Evolutionary conservation across 2,329 filamentous ascomycete genomes (phyloP), one percentile per base, ranked within the genome.

Genomic region (Boeremia lycopersici): DNA sequence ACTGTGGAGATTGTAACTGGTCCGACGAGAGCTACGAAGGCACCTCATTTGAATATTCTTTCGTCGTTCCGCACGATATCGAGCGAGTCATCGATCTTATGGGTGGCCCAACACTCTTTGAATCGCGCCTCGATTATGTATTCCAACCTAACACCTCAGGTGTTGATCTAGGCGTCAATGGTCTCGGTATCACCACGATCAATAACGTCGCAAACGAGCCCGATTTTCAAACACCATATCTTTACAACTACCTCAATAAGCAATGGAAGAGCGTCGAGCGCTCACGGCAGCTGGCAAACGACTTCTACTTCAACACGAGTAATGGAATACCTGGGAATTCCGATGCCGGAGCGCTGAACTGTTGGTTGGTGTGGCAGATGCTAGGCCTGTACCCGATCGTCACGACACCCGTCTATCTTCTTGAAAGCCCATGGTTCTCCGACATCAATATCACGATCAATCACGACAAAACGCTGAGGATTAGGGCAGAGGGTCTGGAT

Each of bases 321-420:
- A 72, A 74, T 29, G 78, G 79, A 0, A 75, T 79, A 1, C 78
- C 78, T 0, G 79, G 78, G 0, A 81, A 81, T 47, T 78, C 72
- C 8, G 78, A 80, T 59, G 77, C 76, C 1, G 78, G 80, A 0
- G 79, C 79, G 1, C 65, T 82, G 59, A 79, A 81, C 38, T 79
- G 77, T 39, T 83, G 80, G 81, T 67, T 82, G 3, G 60, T 82
- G 0, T 83, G 78, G 76, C 76, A 81, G 52, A 77, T 83, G 67
- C 59, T 82, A 0, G 80, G 81, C 0, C 58, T 81, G 9, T 82
- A 80, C 58, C 79, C 79, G 0, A 70, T 82, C 2, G 77, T 79
- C 23, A 80, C 78, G 0, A 79, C 81, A 19, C 76, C 78, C 0
- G 71, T 79, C 0, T 82, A 82, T 60, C 68, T 82, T 4, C 63